A percentile compares a stretch with the other conserved stretches of the same genome.
Conservation (phyloP, 1,284 basidiomycete species). For the Cryptococcus sp. region DNA sequence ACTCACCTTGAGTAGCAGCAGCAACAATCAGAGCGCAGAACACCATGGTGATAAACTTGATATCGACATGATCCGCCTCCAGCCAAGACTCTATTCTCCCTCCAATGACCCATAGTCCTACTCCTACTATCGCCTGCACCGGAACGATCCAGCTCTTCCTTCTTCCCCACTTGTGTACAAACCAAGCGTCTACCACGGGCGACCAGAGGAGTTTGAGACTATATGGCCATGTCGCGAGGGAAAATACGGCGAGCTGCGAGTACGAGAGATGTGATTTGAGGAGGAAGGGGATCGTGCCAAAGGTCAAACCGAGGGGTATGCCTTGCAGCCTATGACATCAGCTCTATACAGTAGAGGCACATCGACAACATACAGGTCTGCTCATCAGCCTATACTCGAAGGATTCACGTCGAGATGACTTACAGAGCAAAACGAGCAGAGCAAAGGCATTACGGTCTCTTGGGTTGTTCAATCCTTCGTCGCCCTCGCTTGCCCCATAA, state of each 20-base stretch:
- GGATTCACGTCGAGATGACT: conserved; percentile 38
- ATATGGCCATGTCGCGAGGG: conserved; percentile 92
- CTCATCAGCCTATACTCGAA: neutral
- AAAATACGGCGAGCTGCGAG: conserved; percentile 92
- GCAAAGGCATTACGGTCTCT: conserved; percentile 77
- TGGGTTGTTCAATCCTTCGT: conserved; percentile 30
- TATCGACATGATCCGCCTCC: conserved; percentile 71
- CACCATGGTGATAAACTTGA: conserved; percentile 72
- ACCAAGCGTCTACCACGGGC: conserved; percentile 92
- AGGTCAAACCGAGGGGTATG: conserved; percentile 70
- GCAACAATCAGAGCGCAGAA: conserved; percentile 91
- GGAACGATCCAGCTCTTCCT: conserved; percentile 99
- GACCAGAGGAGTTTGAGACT: conserved; percentile 97
- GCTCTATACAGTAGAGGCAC: neutral
- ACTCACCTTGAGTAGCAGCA: conserved; percentile 89
- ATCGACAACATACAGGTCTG: conserved; percentile 27
- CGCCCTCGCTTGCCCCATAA: conserved; percentile 8
- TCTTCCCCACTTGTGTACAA: conserved; percentile 65
- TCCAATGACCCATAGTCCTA: conserved; percentile 82
- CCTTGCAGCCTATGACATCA: conserved; percentile 62
- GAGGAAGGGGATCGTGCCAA: conserved; percentile 92
- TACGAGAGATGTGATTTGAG: conserved; percentile 92
- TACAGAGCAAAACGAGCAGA: conserved; percentile 82
- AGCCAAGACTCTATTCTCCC: conserved; percentile 72
- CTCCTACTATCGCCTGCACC: conserved; percentile 86